Evolutionary conservation across 129 eudicot genomes (phyloP).

Genomic region (Centrapalus pauciflorus): DNA sequence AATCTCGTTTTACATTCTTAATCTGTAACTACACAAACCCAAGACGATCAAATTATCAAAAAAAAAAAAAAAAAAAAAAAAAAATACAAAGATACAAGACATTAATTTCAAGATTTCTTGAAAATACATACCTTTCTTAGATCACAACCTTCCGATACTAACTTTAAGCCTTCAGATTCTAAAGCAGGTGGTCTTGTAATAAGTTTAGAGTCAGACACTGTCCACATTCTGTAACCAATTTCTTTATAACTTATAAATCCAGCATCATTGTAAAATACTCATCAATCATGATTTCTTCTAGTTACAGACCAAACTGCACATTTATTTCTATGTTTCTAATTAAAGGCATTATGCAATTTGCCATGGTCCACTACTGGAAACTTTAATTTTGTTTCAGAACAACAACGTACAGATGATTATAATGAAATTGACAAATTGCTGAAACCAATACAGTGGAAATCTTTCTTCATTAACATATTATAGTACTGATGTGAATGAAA

Average conservation of each 20-base stretch:
- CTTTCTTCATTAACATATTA: conserved; percentile 11
- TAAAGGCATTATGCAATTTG: not conserved
- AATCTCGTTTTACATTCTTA: conserved; percentile 49
- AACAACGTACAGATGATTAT: conserved; percentile 17
- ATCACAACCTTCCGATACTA: conserved; percentile 77
- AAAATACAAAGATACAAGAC: not conserved
- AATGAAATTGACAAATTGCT: no score
- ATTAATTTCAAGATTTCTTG: conserved; percentile 11
- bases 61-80: not conserved
- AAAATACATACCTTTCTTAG: conserved; percentile 50
- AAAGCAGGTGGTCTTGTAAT: conserved; percentile 51
- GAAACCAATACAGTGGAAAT: conserved; percentile 15
- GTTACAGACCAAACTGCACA: conserved; percentile 13
- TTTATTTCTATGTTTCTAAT: not conserved
- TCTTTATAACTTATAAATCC: conserved; percentile 14
- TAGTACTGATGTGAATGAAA: not conserved
- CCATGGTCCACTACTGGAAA: not conserved
- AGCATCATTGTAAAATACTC: not conserved
- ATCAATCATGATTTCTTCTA: not conserved
- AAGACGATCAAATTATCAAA: conserved; percentile 4
- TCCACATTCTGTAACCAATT: conserved; percentile 65
- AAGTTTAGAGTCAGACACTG: conserved; percentile 56
- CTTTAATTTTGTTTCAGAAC: conserved; percentile 1
- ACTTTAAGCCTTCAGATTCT: conserved; percentile 65
- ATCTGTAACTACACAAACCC: conserved; percentile 36